These are phyloP conservation scores for Microcyclospora pomicola DNA, from an alignment of 2,329 filamentous ascomycete species.

Conservation along the genomic window DNA sequence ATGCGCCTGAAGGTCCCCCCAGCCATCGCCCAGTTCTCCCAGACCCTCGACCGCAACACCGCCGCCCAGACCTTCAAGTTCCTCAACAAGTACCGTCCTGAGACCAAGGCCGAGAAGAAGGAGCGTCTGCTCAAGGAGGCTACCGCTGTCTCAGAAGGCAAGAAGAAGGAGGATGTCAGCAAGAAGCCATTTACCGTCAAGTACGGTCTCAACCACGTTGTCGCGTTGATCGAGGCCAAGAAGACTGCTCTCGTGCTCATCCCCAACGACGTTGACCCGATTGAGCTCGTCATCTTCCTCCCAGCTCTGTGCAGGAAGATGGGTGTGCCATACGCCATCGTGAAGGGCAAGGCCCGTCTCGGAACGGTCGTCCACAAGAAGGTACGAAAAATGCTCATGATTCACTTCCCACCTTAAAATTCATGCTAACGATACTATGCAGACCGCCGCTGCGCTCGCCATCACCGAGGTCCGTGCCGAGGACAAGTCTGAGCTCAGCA, in stretches of 20 bases:
- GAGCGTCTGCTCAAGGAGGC: slow-evolving; percentile 97
- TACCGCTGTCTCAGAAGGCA: slow-evolving; percentile 91
- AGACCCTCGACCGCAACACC: slow-evolving; percentile 91
- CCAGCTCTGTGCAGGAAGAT: slow-evolving; percentile 99
- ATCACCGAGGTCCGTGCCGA: slow-evolving; percentile 93
- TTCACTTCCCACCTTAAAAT: not conserved
- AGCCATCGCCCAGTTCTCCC: slow-evolving; percentile 93
- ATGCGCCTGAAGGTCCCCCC: slow-evolving; percentile 97
- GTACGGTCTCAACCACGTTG: slow-evolving; percentile 99
- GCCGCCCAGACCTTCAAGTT: slow-evolving; percentile 97
- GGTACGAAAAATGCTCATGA: slow-evolving; percentile 37
- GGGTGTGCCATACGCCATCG: slow-evolving; percentile 97
- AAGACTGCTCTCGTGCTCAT: slow-evolving; percentile 97
- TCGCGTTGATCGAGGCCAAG: slow-evolving; percentile 97
- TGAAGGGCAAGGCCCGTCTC: slow-evolving; percentile 99
- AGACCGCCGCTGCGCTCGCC: slow-evolving; percentile 92
- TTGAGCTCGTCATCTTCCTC: slow-evolving; percentile 98
- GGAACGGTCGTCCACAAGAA: slow-evolving; percentile 99
- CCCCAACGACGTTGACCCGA: slow-evolving; percentile 98
- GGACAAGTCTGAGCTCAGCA: slow-evolving; percentile 96
- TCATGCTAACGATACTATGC: slow-evolving; percentile 16
- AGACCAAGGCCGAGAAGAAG: slow-evolving; percentile 99
- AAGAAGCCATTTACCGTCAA: slow-evolving; percentile 99
- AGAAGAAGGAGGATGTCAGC: slow-evolving; percentile 99
- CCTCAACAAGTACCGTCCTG: slow-evolving; percentile 99